phyloP scores from a whole-genome alignment of 805 yeast genomes.

The Sungouiozyma intestinalis region DNA sequence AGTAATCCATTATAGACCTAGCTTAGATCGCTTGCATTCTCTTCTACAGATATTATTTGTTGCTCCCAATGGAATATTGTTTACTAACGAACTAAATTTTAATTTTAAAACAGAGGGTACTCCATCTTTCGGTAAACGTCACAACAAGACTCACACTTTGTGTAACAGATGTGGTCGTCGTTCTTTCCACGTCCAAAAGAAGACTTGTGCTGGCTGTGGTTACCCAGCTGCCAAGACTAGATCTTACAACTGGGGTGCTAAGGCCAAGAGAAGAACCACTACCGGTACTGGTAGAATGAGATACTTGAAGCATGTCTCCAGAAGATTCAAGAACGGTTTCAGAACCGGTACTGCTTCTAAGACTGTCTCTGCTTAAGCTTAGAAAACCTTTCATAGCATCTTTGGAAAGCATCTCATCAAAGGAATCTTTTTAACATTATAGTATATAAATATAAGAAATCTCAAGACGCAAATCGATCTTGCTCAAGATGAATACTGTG shows the following conservation, averaged over 20 bases:
- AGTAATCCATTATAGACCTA: too few relatives aligned
- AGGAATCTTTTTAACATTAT: background rate
- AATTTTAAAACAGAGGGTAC: slow-evolving; percentile 71
- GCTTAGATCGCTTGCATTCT: background rate
- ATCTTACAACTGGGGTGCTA: slow-evolving; percentile 97
- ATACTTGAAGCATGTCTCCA: slow-evolving; percentile 91
- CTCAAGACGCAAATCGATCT: background rate
- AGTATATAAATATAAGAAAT: background rate
- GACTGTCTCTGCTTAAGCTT: slow-evolving; percentile 48
- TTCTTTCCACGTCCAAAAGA: slow-evolving; percentile 98
- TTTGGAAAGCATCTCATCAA: background rate
- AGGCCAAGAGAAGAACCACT: slow-evolving; percentile 99
- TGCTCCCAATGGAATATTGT: background rate
- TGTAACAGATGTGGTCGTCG: slow-evolving; percentile 99
- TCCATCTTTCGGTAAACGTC: slow-evolving; percentile 99
- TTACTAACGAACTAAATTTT: slow-evolving; percentile 4
- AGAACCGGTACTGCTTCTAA: slow-evolving; percentile 49
- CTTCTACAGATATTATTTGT: background rate
- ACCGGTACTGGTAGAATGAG: slow-evolving; percentile 99
- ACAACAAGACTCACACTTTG: slow-evolving; percentile 98
- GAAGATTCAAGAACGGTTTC: slow-evolving; percentile 99
- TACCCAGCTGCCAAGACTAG: slow-evolving; percentile 99
- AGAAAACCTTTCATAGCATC: background rate
- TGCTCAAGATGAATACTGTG: background rate
- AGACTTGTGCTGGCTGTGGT: slow-evolving; percentile 97